Conservation (phyloP, 2,329 filamentous ascomycete species). For the Fusarium paranaense region DNA sequence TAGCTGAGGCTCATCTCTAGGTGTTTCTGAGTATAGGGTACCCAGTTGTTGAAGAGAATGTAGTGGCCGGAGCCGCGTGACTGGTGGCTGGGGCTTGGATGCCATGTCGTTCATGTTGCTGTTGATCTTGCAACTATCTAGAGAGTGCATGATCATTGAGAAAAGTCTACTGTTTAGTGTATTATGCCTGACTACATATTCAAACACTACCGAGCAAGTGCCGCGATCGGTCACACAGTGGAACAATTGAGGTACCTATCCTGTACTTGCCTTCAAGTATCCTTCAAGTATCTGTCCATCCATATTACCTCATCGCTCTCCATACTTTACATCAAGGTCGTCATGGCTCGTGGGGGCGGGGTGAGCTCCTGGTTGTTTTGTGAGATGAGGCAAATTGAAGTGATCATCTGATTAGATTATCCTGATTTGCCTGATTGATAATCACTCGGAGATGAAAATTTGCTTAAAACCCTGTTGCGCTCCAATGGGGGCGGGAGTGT, state of each 20-base stretch:
- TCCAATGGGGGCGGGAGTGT: background rate
- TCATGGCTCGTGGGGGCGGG: background rate
- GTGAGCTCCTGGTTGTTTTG: background rate
- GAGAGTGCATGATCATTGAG: background rate
- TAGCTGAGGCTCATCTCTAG: background rate
- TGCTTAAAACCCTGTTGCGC: background rate
- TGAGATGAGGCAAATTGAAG: background rate
- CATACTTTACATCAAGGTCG: background rate
- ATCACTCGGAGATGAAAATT: background rate
- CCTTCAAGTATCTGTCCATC: background rate
- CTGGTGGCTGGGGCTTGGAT: background rate
- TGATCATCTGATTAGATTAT: constrained; percentile 4
- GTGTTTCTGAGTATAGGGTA: background rate
- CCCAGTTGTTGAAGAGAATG: background rate
- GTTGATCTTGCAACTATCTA: background rate
- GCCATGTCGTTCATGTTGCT: constrained; percentile 8
- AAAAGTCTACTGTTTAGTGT: background rate
- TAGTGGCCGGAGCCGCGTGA: constrained; percentile 31
- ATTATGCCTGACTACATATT: background rate
- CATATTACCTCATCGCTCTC: background rate
- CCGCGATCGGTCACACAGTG: background rate
- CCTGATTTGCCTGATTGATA: background rate
- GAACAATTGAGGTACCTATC: background rate
- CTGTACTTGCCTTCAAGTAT: background rate
- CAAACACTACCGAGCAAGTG: background rate